Evolutionary conservation across 441 rosid genomes (phyloP).

Genomic region (Adansonia madagascariensis): DNA sequence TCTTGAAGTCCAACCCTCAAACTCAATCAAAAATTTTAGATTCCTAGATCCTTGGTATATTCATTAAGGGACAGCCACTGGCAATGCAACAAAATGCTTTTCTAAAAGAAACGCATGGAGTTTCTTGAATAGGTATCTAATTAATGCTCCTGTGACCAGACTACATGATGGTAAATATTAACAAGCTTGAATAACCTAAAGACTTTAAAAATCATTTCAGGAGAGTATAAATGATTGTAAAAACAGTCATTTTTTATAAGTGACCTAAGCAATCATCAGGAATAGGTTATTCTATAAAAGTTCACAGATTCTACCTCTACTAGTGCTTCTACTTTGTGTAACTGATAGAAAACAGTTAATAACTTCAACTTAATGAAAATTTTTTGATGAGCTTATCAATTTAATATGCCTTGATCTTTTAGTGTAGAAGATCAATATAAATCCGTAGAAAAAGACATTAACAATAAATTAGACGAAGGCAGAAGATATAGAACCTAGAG

Average conservation of each 20-base stretch:
- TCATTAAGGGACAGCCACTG: background rate
- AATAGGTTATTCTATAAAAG: background rate
- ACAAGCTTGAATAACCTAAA: background rate
- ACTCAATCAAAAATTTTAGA: background rate
- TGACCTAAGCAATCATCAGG: background rate
- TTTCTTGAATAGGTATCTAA: background rate
- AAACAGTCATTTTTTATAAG: background rate
- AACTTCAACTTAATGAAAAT: background rate
- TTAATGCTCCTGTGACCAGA: background rate
- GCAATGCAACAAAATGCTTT: background rate
- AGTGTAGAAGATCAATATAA: background rate
- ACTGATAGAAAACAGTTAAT: background rate
- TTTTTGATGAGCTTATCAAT: background rate
- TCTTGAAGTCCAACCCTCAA: background rate
- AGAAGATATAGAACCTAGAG: slow-evolving; percentile 68
- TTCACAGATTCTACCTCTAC: background rate
- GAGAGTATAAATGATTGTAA: background rate
- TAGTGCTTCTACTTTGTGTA: background rate
- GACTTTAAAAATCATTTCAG: background rate
- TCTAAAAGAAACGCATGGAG: background rate
- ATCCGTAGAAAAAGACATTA: background rate
- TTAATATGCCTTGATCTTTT: background rate
- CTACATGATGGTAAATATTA: background rate
- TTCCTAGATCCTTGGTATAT: background rate
- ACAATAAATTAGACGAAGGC: slow-evolving; percentile 9